Evolutionary conservation across 2,329 filamentous ascomycete species (phyloP), one percentile per base, ranked within the genome.

Genomic region (Fulvia fulva): DNA sequence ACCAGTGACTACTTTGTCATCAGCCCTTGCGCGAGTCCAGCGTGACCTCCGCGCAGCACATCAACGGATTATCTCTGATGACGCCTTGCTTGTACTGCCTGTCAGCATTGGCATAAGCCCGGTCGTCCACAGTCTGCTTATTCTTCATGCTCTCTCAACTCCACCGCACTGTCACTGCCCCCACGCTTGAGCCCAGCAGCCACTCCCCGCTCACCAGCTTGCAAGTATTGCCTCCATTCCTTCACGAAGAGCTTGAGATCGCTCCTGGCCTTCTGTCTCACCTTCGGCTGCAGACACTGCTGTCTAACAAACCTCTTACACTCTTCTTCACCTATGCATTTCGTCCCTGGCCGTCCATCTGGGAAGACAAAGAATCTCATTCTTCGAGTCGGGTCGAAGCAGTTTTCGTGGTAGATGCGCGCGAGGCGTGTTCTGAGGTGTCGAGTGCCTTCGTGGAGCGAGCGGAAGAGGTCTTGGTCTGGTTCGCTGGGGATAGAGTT

Each of bases 101-200:
- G 58, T 67, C 65, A 22, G 58, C 65, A 21, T 55, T 61, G 21
- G 64, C 64, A 61, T 67, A 66, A 37, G 54, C 61, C 37, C 61
- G 58, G 56, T 63, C 61, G 60, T 65, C 65, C 23, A 66, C 28
- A 32, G 8, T 32, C 12, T 32, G 28, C 28, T 41, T n/a, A 19
- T 19, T 41, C 37, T 16, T 19, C 37, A 41, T 19, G 16, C 16
- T 7, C 5, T 19, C 19, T 41, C 37, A n/a, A 32, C 28, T 41
- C 14, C 37, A 16, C 37, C 19, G 14, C 16, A 41, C 14, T 19
- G 3, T n/a, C 37, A 12, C 21, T 19, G 14, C 25, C 14, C 12
- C 44, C 12, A 25, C 44, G 44, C 25, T 47, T 47, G 12, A 47
- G 21, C 19, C 21, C 44, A 25, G 21, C 22, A 12, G 25, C 21